Evolutionary conservation across 176 grass and related monocot species (phyloP).

Genomic region (Coix lacrymajobi): DNA sequence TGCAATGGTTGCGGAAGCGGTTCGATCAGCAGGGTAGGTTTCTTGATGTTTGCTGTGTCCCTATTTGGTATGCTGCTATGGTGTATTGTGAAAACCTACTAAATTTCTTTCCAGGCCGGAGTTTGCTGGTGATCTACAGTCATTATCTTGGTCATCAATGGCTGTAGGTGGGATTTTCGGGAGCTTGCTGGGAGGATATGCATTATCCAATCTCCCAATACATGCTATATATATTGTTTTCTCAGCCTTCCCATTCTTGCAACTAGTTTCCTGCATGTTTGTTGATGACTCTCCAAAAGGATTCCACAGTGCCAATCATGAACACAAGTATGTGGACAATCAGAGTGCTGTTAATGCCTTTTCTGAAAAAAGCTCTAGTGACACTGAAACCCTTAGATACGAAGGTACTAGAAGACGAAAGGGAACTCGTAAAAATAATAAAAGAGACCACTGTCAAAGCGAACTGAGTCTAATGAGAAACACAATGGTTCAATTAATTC

Average conservation of each 20-base stretch:
- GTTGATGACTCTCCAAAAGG: constrained; percentile 51
- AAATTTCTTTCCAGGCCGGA: constrained; percentile 47
- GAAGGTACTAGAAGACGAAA: constrained; percentile 34
- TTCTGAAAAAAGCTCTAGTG: constrained; percentile 13
- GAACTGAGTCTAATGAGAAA: constrained; percentile 30
- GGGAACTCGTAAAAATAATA: constrained; percentile 32
- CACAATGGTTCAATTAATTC: constrained; percentile 8
- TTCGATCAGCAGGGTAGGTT: constrained; percentile 52
- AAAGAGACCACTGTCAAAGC: constrained; percentile 31
- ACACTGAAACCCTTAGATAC: constrained; percentile 35
- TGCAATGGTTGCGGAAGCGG: constrained; percentile 81
- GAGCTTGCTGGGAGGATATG: constrained; percentile 70
- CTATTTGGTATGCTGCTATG: not conserved
- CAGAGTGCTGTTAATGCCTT: constrained; percentile 14
- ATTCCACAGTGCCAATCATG: not conserved
- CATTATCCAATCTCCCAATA: constrained; percentile 61
- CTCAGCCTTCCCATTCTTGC: constrained; percentile 54
- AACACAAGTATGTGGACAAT: constrained; percentile 17
- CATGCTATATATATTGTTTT: constrained; percentile 63
- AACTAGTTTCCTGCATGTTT: constrained; percentile 62
- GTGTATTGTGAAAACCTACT: not conserved
- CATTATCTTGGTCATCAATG: constrained; percentile 77
- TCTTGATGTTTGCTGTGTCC: constrained; percentile 5
- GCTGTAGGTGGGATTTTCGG: constrained; percentile 72
- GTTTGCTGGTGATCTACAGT: constrained; percentile 80